Percentiles rank a stretch among this genome's conserved stretches.
These are phyloP conservation scores for Alternaria gaisen DNA, from an alignment of 2,329 filamentous ascomycete species.

Conservation along the genomic window DNA sequence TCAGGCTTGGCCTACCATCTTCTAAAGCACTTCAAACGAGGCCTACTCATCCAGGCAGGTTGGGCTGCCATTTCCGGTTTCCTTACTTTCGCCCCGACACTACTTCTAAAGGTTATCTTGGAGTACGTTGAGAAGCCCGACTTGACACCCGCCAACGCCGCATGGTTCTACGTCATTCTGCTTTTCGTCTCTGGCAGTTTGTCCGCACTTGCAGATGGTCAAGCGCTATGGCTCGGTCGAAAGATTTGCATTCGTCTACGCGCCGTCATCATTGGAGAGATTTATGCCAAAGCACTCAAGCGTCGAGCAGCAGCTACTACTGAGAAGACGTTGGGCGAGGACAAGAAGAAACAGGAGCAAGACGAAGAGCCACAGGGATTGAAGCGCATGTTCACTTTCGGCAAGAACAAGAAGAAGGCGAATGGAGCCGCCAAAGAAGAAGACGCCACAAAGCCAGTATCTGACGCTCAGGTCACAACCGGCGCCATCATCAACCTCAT, in stretches of 20 bases:
- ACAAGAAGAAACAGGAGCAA: conserved; percentile 54
- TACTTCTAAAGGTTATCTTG: conserved; percentile 89
- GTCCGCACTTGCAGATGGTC: conserved; percentile 82
- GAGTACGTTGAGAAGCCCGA: conserved; percentile 90
- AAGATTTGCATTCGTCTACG: conserved; percentile 93
- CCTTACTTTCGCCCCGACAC: conserved; percentile 89
- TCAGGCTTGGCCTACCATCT: conserved; percentile 81
- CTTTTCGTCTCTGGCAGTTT: conserved; percentile 84
- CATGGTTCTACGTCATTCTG: conserved; percentile 95
- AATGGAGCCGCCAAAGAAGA: conserved; percentile 54
- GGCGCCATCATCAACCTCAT: conserved; percentile 99
- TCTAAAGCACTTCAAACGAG: conserved; percentile 81
- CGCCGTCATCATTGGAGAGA: conserved; percentile 95
- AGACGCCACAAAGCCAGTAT: conserved; percentile 36
- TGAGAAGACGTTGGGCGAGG: conserved; percentile 75
- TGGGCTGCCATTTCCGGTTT: conserved; percentile 83
- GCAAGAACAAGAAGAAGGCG: conserved; percentile 63
- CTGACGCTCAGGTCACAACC: conserved; percentile 82
- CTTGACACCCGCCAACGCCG: conserved; percentile 79
- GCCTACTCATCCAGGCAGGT: conserved; percentile 77
- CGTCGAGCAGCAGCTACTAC: conserved; percentile 82
- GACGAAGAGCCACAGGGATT: conserved; percentile 53
- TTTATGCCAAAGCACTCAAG: conserved; percentile 93
- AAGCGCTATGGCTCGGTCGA: conserved; percentile 90
- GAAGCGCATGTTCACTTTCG: conserved; percentile 63